phyloP scores from a whole-genome alignment of 2,329 filamentous ascomycete species.

The Geosmithia putterillii region DNA sequence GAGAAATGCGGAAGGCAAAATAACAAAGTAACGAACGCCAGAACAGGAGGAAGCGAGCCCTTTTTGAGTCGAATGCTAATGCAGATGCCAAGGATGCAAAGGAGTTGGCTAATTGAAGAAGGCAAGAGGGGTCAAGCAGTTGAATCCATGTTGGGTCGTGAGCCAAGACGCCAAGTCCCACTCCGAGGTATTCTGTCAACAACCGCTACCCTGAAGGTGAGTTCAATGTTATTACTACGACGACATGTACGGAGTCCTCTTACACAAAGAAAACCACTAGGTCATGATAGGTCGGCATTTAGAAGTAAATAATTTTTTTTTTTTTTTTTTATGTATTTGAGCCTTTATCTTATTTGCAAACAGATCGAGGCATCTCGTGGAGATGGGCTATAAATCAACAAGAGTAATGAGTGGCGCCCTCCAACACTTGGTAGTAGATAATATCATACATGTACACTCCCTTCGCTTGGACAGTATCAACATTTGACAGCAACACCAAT shows the following conservation, averaged over 20 bases:
- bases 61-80: no score
- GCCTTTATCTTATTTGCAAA: background rate
- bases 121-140: no score
- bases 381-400: background rate
- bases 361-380: background rate
- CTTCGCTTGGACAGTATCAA: no score
- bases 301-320: background rate
- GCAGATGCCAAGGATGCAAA: no score
- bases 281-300: background rate
- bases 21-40: background rate
- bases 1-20: background rate
- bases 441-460: background rate
- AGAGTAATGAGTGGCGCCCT: background rate
- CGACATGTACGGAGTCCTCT: no score
- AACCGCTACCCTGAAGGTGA: background rate
- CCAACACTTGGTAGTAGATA: background rate
- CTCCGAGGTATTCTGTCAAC: background rate
- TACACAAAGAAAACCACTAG: no score
- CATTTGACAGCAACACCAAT: background rate
- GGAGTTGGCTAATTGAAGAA: no score
- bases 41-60: no score
- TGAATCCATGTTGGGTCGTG: background rate
- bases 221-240: no score
- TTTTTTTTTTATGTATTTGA: background rate
- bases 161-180: background rate